Conservation (phyloP, 2,329 filamentous ascomycete genomes). For the Penicillium fuscoglaucum region DNA sequence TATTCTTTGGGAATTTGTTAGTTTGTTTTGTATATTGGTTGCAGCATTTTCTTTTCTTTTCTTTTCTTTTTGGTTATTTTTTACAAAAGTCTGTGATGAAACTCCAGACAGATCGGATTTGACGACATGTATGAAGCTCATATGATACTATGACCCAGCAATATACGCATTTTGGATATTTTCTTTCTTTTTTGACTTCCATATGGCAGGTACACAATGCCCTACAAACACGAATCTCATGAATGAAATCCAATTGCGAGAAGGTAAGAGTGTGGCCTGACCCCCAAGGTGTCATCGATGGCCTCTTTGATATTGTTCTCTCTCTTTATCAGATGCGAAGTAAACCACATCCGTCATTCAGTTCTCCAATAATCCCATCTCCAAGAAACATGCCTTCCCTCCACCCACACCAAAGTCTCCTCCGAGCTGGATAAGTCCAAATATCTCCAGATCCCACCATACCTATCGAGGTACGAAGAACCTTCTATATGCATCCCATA, state of each 20-base stretch:
- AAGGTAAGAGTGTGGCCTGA: neutral
- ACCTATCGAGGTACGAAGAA: neutral
- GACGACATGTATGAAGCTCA: slow-evolving; percentile 10
- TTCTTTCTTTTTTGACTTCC: neutral
- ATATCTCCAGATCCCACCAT: neutral
- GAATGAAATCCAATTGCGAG: neutral
- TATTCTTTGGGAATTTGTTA: neutral
- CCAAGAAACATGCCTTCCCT: neutral
- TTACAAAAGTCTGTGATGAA: neutral
- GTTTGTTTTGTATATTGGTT: slow-evolving; percentile 3
- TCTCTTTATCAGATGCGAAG: neutral
- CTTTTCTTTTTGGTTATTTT: neutral
- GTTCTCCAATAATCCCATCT: neutral
- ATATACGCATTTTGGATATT: neutral
- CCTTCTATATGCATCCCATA: neutral
- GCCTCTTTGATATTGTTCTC: neutral
- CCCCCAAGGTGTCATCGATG: neutral
- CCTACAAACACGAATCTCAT: neutral
- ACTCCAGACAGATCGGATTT: neutral
- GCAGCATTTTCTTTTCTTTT: neutral
- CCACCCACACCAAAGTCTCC: neutral
- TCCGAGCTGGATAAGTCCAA: neutral
- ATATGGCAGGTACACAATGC: neutral
- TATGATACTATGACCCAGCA: slow-evolving; percentile 11
- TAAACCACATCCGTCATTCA: neutral